phyloP scores from a whole-genome alignment of 164 flowering plant genomes.

The Piper betle region DNA sequence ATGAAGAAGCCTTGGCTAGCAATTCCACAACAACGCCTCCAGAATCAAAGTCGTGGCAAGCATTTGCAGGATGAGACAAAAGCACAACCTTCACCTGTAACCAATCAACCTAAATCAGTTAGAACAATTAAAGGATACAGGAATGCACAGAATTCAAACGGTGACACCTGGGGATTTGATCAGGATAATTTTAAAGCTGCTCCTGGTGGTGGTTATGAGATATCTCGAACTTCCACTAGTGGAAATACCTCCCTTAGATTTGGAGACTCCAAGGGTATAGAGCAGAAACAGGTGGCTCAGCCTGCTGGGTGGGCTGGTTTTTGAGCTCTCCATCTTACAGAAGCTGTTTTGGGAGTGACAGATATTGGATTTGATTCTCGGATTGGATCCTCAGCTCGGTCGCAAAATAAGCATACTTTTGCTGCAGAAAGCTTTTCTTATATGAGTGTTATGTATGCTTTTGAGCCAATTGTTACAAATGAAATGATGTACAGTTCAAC shows the following conservation, averaged over 20 bases:
- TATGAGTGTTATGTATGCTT: too few species aligned
- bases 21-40: constrained; percentile 14
- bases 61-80: constrained; percentile 31
- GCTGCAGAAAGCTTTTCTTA: too few species aligned
- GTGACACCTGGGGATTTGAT: constrained; percentile 69
- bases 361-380: too few species aligned
- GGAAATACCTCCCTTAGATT: constrained; percentile 35
- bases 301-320: constrained; percentile 99
- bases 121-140: constrained; percentile 48
- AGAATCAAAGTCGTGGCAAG: constrained; percentile 43
- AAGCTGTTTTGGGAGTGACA: too few species aligned
- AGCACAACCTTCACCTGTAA: constrained; percentile 17
- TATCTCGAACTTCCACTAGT: constrained; percentile 17
- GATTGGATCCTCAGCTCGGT: too few species aligned
- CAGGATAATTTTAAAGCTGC: constrained; percentile 64
- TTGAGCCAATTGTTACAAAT: too few species aligned
- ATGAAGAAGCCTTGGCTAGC: constrained; percentile 32
- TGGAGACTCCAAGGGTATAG: constrained; percentile 30
- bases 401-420: too few species aligned
- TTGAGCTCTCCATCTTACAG: constrained; percentile 8
- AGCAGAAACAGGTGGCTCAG: constrained; percentile 42
- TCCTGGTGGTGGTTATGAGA: constrained; percentile 32
- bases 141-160: constrained; percentile 27
- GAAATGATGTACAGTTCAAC: too few species aligned
- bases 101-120: constrained; percentile 32